phyloP scores from a whole-genome alignment of 805 yeast species.

The Wickerhamiella alocasiicola region DNA sequence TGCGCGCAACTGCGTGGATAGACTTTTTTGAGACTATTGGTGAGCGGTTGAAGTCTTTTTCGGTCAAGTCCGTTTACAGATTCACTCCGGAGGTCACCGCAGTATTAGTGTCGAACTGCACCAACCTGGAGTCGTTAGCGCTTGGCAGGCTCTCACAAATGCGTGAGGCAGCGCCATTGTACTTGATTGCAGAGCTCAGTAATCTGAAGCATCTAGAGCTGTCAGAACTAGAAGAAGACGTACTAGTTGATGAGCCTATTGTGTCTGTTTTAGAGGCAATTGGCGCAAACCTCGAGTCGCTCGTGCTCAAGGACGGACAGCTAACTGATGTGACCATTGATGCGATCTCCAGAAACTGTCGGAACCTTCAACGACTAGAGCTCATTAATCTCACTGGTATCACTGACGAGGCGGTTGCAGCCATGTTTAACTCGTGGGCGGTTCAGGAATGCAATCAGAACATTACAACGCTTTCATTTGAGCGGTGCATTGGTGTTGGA shows the following conservation, averaged over 20 bases:
- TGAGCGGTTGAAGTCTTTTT: conserved; percentile 42
- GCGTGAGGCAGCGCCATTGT: conserved; percentile 42
- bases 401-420: conserved; percentile 53
- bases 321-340: conserved; percentile 42
- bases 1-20: conserved; percentile 67
- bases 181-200: conserved; percentile 45
- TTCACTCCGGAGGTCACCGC: conserved; percentile 56
- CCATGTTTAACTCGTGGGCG: conserved; percentile 46
- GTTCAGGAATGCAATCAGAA: conserved; percentile 32
- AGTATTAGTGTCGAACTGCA: conserved; percentile 46
- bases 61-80: conserved; percentile 71
- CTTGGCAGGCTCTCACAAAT: conserved; percentile 66
- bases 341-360: conserved; percentile 41
- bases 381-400: conserved; percentile 48
- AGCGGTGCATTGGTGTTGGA: conserved; percentile 53
- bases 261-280: conserved; percentile 37
- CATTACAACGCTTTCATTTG: conserved; percentile 44
- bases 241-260: conserved; percentile 55
- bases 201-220: conserved; percentile 48
- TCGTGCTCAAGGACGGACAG: conserved; percentile 63
- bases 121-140: conserved; percentile 41
- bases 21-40: conserved; percentile 52
- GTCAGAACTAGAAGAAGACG: conserved; percentile 51
- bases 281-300: conserved; percentile 46
- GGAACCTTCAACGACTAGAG: conserved; percentile 41